Evolutionary conservation across 2,329 filamentous ascomycete genomes (phyloP).

Genomic region (Didymella arachidicola): DNA sequence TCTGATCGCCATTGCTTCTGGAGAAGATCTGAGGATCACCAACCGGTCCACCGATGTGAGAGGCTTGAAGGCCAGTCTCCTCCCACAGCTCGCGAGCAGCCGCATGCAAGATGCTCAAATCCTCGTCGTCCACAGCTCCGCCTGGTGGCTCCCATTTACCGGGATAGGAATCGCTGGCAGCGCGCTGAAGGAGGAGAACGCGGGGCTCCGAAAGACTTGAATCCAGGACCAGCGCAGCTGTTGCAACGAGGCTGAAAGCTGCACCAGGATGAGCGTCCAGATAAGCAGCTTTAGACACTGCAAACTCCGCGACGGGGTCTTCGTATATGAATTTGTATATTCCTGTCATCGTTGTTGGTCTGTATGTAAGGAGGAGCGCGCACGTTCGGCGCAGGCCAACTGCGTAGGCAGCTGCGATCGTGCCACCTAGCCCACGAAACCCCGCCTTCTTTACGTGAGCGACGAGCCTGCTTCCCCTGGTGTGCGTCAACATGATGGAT

Average conservation of each 20-base stretch:
- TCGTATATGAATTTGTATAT: conserved; percentile 4
- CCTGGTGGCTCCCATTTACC: conserved; percentile 60
- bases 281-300: conserved; percentile 6
- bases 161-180: conserved; percentile 56
- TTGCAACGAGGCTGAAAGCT: conserved; percentile 1
- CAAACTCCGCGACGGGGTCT: conserved; percentile 1
- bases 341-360: not conserved
- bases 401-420: too few relatives aligned
- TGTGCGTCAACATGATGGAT: not conserved
- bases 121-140: conserved; percentile 56
- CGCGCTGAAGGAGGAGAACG: conserved; percentile 59
- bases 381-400: not conserved
- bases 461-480: not conserved
- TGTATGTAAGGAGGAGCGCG: not conserved
- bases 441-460: not conserved
- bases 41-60: conserved; percentile 28
- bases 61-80: conserved; percentile 54
- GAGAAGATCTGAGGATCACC: conserved; percentile 17
- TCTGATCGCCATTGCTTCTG: conserved; percentile 8
- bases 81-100: conserved; percentile 60
- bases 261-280: not conserved
- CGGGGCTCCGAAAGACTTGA: conserved; percentile 19
- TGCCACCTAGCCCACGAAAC: not conserved
- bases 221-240: conserved; percentile 12
- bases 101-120: conserved; percentile 54